Base-by-base conservation (phyloP, 1,284 basidiomycete genomes). In the Puccinia brachypodii region DNA sequence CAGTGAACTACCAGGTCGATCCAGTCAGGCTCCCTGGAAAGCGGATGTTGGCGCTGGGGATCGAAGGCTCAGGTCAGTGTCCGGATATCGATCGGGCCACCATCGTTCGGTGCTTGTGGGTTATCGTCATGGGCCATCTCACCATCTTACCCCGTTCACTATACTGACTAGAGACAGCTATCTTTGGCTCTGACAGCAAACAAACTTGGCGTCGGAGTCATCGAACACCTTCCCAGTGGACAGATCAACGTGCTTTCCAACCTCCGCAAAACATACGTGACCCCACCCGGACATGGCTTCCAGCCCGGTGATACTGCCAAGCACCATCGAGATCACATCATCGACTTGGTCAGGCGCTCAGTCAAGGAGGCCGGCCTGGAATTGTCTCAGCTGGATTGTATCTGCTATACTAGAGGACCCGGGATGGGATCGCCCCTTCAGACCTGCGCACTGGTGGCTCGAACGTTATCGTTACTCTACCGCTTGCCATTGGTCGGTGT, bases 361-460 rank as follows among this genome's bases (percentile, higher is more conserved):
- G 86, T 78, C 22, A n/a, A 76, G 40, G n/a, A 60, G 13, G n/a
- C 82, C 9, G 47, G 42, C 42, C 25, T 82, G 0, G 47, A 58
- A 22, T 25, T 50, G 1, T 72, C 38, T 40, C 42, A 66, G 8
- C 33, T 80, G 2, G 60, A 68, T 38, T 71, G 62, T 53, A 76
- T 77, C 19, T 64, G 64, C 62, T 77, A 56, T 38, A 53, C 36
- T 13, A 13, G 85, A 96, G 95, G 96, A 0, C 97, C 97, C 7
- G 97, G 97, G 0, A 99, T 99, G 97, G 97, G 97, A 73, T 95
- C 95, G 62, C 96, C 96, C 0, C 88, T 99, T 19, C 95, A 97
- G 85, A 95, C 95, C 2, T 95, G 98, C 22, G 96, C 95, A 0
- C 88, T 99, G 33, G 94, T 99, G n/a, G 96, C 97, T 0, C 90